A percentile compares a stretch with the other conserved stretches of the same genome.
Conservation (phyloP, 179 eudicot genomes). For the Drosera spatulata region DNA sequence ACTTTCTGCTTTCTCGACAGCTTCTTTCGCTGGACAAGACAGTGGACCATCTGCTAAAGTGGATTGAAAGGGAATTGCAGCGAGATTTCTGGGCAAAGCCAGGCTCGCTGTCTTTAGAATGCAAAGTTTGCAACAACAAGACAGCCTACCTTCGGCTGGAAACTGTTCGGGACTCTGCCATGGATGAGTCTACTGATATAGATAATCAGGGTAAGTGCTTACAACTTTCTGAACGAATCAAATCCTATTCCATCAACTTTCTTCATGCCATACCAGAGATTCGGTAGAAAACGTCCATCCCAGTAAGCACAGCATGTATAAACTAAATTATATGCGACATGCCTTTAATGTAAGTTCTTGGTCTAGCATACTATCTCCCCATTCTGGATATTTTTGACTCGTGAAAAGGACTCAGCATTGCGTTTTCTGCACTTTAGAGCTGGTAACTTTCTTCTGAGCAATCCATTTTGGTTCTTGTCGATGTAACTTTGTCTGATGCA, state of each 20-base stretch:
- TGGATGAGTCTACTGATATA: slow-evolving; percentile 15
- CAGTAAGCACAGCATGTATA: too few species aligned
- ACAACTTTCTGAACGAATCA: background rate
- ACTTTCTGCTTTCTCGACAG: slow-evolving; percentile 21
- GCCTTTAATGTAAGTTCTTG: too few species aligned
- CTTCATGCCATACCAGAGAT: too few species aligned
- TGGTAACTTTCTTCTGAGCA: background rate
- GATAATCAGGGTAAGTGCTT: slow-evolving; percentile 32
- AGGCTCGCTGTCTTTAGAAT: slow-evolving; percentile 21
- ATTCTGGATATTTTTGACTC: too few species aligned
- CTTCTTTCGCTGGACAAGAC: slow-evolving; percentile 37
- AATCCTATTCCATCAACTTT: too few species aligned
- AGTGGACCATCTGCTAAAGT: slow-evolving; percentile 47
- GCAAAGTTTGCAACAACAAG: slow-evolving; percentile 21
- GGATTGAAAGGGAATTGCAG: slow-evolving; percentile 32
- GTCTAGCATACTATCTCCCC: too few species aligned
- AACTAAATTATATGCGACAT: too few species aligned
- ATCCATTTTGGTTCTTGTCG: background rate
- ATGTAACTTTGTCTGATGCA: background rate
- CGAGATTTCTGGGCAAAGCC: slow-evolving; percentile 23
- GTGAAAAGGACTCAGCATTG: too few species aligned
- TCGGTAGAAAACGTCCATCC: too few species aligned
- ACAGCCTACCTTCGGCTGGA: slow-evolving; percentile 9
- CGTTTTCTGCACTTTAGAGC: too few species aligned
- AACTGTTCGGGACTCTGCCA: slow-evolving; percentile 13